These are phyloP conservation scores for Pulveroboletus ravenelii DNA, from an alignment of 768 basidiomycete genomes.

Conservation along the genomic window DNA sequence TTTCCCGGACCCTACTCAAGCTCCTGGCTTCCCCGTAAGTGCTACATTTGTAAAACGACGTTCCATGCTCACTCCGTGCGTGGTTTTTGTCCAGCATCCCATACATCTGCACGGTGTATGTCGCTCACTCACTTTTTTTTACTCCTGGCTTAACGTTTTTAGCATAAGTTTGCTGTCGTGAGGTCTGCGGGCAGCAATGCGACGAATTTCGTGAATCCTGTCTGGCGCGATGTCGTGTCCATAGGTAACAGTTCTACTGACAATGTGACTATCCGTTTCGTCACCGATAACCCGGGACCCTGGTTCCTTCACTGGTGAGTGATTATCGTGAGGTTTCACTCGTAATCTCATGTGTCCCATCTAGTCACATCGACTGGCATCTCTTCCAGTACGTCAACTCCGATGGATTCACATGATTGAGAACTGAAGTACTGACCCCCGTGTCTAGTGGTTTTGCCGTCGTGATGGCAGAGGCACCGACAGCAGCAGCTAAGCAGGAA, in stretches of 20 bases:
- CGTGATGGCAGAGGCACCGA: slow-evolving; percentile 26
- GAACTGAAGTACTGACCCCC: slow-evolving; percentile 3
- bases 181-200: slow-evolving; percentile 25
- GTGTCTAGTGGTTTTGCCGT: slow-evolving; percentile 25
- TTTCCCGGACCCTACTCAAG: slow-evolving; percentile 33
- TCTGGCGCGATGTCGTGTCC: slow-evolving; percentile 32
- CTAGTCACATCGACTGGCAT: slow-evolving; percentile 31
- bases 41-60: background rate
- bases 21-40: slow-evolving; percentile 31
- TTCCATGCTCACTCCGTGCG: background rate
- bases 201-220: slow-evolving; percentile 36
- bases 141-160: background rate
- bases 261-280: slow-evolving; percentile 54
- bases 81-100: slow-evolving; percentile 29
- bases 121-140: background rate
- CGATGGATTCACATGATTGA: background rate
- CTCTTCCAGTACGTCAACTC: slow-evolving; percentile 19
- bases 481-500: slow-evolving; percentile 5
- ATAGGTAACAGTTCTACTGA: slow-evolving; percentile 27
- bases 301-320: slow-evolving; percentile 48
- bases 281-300: slow-evolving; percentile 62
- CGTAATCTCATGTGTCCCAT: background rate
- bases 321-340: background rate
- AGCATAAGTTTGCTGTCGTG: slow-evolving; percentile 38
- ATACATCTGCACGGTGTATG: slow-evolving; percentile 41